Base-by-base conservation (phyloP, 176 grass and related monocot species). In the Cenchrus purpureus region DNA sequence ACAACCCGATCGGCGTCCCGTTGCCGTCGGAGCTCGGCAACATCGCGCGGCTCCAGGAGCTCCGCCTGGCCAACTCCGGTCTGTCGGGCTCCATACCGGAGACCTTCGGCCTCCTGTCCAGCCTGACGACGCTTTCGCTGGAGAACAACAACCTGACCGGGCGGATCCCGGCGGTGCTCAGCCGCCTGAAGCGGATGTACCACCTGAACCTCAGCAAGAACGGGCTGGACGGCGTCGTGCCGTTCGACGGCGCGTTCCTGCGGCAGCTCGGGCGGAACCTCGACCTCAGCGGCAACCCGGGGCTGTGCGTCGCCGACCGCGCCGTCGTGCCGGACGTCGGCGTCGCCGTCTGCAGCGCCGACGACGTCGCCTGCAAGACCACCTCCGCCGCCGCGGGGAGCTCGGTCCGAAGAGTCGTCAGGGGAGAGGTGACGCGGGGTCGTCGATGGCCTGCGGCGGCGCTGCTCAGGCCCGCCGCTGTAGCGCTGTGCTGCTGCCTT, bases 181-280 rank as follows among this genome's bases (percentile, higher is more conserved):
- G 69, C 57, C 83, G 83, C 12, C 97, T 99, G 22, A 87, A 83
- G 17, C 92, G 89, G 63, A 95, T 98, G 74, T 98, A 98, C 92
- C 93, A 99, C 65, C 76, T 99, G 52, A 99, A 99, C 86, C 84
- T 96, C 32, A 99, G 97, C 92, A 96, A 91, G 87, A 99, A 99
- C 61, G 91, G 89, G 76, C 86, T 99, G 42, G 87, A 78, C 76
- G 97, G 97, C 4, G 82, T 90, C 49, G 97, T 96, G 65, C 97
- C 97, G 16, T 99, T 99, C 84, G 87, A 85, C 68, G 88, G 79
- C 46, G 86, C 81, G 11, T 99, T 99, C 74, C 71, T 96, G 8
- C 79, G 65, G 62, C 92, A 89, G 79, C 89, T 99, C 40, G 93
- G 97, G 5, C 82, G 82, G 74, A 99, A 99, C 90, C 79, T 99